phyloP scores from a whole-genome alignment of 495 filamentous ascomycete genomes.

The Beverwykella pulmonaria region DNA sequence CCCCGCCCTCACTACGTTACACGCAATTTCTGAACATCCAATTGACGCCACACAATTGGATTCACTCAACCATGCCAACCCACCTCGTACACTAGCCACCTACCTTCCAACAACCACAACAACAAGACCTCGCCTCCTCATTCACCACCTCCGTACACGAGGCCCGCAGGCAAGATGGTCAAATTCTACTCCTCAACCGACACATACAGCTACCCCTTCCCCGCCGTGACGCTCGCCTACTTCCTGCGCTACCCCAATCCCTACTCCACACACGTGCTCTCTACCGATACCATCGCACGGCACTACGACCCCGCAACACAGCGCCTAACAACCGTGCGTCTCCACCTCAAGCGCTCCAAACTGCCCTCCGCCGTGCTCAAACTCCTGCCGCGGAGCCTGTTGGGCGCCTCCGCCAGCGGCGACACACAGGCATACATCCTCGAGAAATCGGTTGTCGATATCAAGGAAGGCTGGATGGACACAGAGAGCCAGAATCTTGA shows the following conservation, averaged over 20 bases:
- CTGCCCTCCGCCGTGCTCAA: conserved; percentile 81
- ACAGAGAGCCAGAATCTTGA: conserved; percentile 51
- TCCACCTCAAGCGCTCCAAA: conserved; percentile 93
- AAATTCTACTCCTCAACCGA: conserved; percentile 88
- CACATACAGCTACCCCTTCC: conserved; percentile 89
- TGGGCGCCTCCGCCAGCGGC: conserved; percentile 65
- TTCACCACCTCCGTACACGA: not conserved
- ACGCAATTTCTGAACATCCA: not conserved
- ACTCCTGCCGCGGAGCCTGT: conserved; percentile 75
- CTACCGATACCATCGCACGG: conserved; percentile 90
- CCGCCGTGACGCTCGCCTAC: conserved; percentile 93
- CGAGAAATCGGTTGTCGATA: conserved; percentile 86
- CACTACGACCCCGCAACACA: conserved; percentile 77
- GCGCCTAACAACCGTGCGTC: conserved; percentile 80
- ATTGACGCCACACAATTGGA: conserved; percentile 25
- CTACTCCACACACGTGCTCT: conserved; percentile 91
- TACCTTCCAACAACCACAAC: conserved; percentile 2
- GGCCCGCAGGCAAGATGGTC: conserved; percentile 56
- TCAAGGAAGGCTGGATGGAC: conserved; percentile 75
- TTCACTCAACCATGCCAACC: conserved; percentile 18
- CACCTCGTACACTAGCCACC: conserved; percentile 14
- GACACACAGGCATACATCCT: conserved; percentile 82
- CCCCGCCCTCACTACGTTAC: conserved; percentile 4
- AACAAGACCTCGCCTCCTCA: not conserved
- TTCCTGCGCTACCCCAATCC: conserved; percentile 99